Percentiles rank a stretch among this genome's conserved stretches.
Conservation (phyloP, 805 yeast species). For the Brettanomyces naardenensis region DNA sequence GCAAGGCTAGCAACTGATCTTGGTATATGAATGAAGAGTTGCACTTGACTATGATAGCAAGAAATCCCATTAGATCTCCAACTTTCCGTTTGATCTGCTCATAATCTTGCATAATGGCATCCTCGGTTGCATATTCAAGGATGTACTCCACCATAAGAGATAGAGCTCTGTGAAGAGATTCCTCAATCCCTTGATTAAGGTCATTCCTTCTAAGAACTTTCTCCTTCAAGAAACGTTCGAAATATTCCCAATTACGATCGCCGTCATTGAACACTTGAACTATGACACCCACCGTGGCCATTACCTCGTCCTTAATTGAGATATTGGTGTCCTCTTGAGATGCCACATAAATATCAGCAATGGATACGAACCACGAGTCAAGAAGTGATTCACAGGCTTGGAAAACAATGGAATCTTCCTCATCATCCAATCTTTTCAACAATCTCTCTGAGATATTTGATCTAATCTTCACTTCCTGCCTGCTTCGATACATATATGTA, state of each 20-base stretch:
- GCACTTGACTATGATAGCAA: constrained; percentile 50
- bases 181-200: constrained; percentile 12
- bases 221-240: constrained; percentile 40
- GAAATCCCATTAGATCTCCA: constrained; percentile 36
- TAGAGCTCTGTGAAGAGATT: constrained; percentile 16
- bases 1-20: constrained; percentile 58
- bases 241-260: constrained; percentile 34
- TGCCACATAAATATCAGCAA: not conserved
- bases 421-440: constrained; percentile 56
- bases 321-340: not conserved
- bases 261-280: constrained; percentile 28
- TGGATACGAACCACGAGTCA: constrained; percentile 28
- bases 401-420: constrained; percentile 49
- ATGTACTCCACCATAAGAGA: constrained; percentile 27
- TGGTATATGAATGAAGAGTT: constrained; percentile 49
- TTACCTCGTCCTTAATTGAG: not conserved
- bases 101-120: constrained; percentile 18
- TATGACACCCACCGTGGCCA: constrained; percentile 17
- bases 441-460: constrained; percentile 42
- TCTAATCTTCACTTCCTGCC: constrained; percentile 26
- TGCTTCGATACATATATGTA: constrained; percentile 35
- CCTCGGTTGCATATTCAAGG: constrained; percentile 29
- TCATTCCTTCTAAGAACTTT: constrained; percentile 29
- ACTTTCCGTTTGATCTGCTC: constrained; percentile 16
- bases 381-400: constrained; percentile 30